Evolutionary conservation across 2,329 filamentous ascomycete genomes (phyloP).

Genomic region (Diaporthe citrichinensis): DNA sequence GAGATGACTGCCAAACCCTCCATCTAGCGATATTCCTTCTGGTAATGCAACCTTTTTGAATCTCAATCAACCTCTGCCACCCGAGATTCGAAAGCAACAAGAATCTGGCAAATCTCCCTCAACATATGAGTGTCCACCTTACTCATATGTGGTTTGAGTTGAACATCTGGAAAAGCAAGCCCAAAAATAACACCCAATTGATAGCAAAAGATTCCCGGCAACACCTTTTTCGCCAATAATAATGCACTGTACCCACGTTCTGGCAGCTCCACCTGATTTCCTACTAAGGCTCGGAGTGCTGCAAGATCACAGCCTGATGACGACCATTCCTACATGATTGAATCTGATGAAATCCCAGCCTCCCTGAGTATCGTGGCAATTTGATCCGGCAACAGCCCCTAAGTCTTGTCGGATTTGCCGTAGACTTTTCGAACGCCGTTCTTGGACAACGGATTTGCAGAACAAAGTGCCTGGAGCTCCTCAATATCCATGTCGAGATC

Average conservation of each 20-base stretch:
- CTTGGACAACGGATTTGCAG: no score
- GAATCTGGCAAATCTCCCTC: not conserved
- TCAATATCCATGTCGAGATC: no score
- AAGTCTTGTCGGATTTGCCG: not conserved
- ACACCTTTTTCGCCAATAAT: not conserved
- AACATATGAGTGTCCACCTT: not conserved
- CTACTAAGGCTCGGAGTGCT: not conserved
- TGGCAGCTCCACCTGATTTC: no score
- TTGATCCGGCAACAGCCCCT: not conserved
- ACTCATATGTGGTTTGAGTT: not conserved
- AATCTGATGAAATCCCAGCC: not conserved
- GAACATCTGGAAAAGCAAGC: not conserved
- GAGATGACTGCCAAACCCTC: no score
- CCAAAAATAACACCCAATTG: not conserved
- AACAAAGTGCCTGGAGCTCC: no score
- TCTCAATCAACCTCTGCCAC: no score
- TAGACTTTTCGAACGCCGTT: slow-evolving; percentile 5
- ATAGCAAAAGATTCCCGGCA: not conserved
- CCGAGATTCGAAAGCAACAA: not conserved
- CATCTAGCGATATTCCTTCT: no score
- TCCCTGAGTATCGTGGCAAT: not conserved
- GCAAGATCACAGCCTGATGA: not conserved
- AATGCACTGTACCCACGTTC: not conserved
- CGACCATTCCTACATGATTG: not conserved
- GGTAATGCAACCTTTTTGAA: no score